phyloP scores from a whole-genome alignment of 164 flowering plant genomes.

The Houttuynia cordata region DNA sequence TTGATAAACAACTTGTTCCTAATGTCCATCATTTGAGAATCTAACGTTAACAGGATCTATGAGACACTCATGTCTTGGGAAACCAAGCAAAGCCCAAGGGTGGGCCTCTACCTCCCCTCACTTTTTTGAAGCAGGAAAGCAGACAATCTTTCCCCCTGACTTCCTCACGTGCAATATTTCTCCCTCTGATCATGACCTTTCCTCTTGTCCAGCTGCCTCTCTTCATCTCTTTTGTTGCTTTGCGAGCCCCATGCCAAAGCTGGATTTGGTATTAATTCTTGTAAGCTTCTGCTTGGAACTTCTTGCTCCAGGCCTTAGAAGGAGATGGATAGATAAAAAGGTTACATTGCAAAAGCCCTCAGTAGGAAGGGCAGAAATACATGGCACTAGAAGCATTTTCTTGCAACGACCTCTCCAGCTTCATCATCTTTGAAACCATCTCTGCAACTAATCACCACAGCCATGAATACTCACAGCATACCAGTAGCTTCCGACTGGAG shows the following conservation, averaged over 20 bases:
- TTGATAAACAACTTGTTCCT: neutral
- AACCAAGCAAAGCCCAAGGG: slow-evolving; percentile 4
- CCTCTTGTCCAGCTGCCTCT: slow-evolving; percentile 2
- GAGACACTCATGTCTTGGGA: slow-evolving; percentile 18
- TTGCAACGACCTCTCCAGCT: slow-evolving; percentile 40
- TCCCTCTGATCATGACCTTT: neutral
- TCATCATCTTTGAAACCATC: slow-evolving; percentile 40
- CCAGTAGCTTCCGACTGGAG: neutral
- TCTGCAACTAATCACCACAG: slow-evolving; percentile 20
- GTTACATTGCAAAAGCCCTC: too few relatives aligned
- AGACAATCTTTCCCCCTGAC: slow-evolving; percentile 13
- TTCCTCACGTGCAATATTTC: slow-evolving; percentile 28
- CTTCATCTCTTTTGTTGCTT: slow-evolving; percentile 1
- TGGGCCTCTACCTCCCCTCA: slow-evolving; percentile 7
- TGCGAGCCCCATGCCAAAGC: neutral
- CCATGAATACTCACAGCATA: slow-evolving; percentile 1
- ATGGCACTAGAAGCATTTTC: slow-evolving; percentile 63
- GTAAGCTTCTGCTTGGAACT: slow-evolving; percentile 1
- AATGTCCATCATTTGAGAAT: neutral
- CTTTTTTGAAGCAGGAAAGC: slow-evolving; percentile 17
- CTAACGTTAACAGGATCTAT: slow-evolving; percentile 21
- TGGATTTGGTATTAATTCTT: slow-evolving; percentile 9
- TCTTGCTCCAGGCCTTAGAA: too few relatives aligned
- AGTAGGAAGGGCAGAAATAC: neutral
- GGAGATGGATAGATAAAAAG: neutral